These are phyloP conservation scores for Talaromyces sp. DNA, from an alignment of 2,329 filamentous ascomycete species.

Conservation along the genomic window DNA sequence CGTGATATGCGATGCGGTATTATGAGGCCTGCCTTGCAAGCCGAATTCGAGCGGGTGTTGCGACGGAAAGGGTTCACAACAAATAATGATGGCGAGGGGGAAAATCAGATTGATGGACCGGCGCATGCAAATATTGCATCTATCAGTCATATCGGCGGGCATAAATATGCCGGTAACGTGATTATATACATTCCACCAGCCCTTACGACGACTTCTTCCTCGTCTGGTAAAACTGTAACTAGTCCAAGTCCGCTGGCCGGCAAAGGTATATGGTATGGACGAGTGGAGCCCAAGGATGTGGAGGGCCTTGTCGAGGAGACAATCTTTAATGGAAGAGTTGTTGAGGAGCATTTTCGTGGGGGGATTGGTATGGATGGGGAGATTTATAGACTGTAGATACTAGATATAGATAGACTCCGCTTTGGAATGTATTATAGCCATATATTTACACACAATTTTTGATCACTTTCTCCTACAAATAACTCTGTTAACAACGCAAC, in stretches of 20 bases:
- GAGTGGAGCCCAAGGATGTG: constrained; percentile 79
- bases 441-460: background rate
- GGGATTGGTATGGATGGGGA: constrained; percentile 76
- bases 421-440: constrained; percentile 22
- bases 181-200: constrained; percentile 67
- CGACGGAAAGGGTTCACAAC: constrained; percentile 30
- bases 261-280: constrained; percentile 74
- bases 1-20: constrained; percentile 80
- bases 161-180: constrained; percentile 93
- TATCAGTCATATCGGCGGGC: constrained; percentile 84
- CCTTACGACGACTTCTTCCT: constrained; percentile 24
- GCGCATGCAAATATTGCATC: constrained; percentile 40
- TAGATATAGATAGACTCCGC: background rate
- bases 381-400: constrained; percentile 57
- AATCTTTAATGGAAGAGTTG: constrained; percentile 79
- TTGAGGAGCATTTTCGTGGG: constrained; percentile 76
- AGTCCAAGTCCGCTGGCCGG: constrained; percentile 34
- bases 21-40: constrained; percentile 68
- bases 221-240: background rate
- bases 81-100: constrained; percentile 16
- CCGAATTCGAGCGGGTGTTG: constrained; percentile 60
- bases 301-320: constrained; percentile 87
- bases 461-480: background rate
- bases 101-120: constrained; percentile 27
- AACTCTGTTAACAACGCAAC: background rate